Evolutionary conservation across 306 rosid genomes (phyloP).

Genomic region (Cucurbita ficifolia): DNA sequence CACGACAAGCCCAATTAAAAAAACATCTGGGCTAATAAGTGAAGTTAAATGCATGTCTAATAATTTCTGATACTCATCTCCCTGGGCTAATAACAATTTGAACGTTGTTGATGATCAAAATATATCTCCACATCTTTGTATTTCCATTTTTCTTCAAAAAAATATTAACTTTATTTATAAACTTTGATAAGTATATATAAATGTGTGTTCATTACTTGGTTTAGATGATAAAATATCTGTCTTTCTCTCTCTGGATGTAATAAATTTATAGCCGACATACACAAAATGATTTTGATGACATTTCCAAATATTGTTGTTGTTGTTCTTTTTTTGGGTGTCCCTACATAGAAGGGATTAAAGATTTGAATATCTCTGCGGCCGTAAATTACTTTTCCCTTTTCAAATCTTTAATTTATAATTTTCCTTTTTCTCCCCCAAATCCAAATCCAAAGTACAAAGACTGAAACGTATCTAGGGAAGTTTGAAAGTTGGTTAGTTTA

Average conservation of each 20-base stretch:
- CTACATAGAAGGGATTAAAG: not conserved
- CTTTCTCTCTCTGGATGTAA: not conserved
- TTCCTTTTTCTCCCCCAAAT: not conserved
- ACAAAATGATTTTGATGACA: not conserved
- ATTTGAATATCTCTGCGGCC: not conserved
- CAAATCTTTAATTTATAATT: not conserved
- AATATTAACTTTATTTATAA: not conserved
- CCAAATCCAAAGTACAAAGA: slow-evolving; percentile 3
- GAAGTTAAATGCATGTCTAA: not conserved
- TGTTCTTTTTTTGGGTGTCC: not conserved
- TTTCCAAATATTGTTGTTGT: not conserved
- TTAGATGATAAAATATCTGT: not conserved
- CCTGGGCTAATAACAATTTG: not conserved
- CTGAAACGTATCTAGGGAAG: not conserved
- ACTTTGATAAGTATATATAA: not conserved
- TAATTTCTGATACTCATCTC: not conserved
- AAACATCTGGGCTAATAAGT: not conserved
- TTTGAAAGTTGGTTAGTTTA: slow-evolving; percentile 1
- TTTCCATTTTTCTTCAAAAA: not conserved
- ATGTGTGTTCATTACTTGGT: no score
- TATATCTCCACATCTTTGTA: not conserved
- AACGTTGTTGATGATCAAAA: not conserved
- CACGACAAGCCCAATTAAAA: not conserved
- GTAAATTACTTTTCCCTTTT: not conserved
- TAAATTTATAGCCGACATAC: slow-evolving; percentile 5